Evolutionary conservation across 495 filamentous ascomycete species (phyloP).

Genomic region (Articulospora tetracladia): DNA sequence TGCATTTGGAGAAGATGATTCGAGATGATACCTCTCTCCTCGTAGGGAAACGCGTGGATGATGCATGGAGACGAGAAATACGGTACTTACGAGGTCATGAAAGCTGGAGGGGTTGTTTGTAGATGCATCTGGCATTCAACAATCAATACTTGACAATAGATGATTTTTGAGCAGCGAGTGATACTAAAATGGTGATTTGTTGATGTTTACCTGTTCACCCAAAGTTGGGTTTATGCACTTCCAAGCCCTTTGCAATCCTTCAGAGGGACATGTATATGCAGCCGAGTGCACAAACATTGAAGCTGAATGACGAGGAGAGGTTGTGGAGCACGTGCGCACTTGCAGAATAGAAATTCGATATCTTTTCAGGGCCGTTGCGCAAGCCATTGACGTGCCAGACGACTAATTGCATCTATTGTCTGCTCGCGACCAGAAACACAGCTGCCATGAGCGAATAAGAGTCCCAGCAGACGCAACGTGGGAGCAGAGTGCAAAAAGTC

Average conservation of each 20-base stretch:
- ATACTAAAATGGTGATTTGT: not conserved
- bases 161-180: not conserved
- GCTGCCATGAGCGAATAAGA: not conserved
- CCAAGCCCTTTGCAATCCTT: not conserved
- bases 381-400: too few relatives aligned
- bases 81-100: not conserved
- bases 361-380: too few relatives aligned
- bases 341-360: too few relatives aligned
- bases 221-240: not conserved
- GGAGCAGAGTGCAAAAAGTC: not conserved
- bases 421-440: too few relatives aligned
- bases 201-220: too few relatives aligned
- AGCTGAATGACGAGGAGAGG: too few relatives aligned
- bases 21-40: slow-evolving; percentile 10
- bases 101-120: not conserved
- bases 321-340: not conserved
- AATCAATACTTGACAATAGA: not conserved
- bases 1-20: slow-evolving; percentile 17
- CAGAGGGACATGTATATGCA: too few relatives aligned
- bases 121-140: not conserved
- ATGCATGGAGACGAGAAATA: slow-evolving; percentile 5
- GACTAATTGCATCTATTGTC: too few relatives aligned
- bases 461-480: not conserved
- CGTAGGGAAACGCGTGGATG: slow-evolving; percentile 2
- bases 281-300: too few relatives aligned